A percentile compares a stretch with the other conserved stretches of the same genome.
phyloP scores from a whole-genome alignment of 805 yeast species.

The Komagataella kurtzmanii region DNA sequence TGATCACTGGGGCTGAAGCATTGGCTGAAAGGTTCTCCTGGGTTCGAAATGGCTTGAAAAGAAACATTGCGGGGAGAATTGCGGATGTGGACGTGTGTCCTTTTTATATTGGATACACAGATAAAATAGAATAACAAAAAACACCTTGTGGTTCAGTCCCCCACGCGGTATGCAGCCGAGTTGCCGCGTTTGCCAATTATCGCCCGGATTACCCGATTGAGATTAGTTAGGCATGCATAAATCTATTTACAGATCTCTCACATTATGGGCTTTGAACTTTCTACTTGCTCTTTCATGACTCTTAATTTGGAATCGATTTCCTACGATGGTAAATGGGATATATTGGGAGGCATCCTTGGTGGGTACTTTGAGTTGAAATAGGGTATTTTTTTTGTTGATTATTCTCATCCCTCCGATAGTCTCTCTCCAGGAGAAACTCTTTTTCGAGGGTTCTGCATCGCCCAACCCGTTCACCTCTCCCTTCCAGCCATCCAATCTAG shows the following conservation, averaged over 20 bases:
- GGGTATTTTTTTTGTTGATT: constrained; percentile 53
- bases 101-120: neutral
- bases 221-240: neutral
- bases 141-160: neutral
- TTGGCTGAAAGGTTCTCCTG: neutral
- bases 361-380: constrained; percentile 41
- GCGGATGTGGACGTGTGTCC: neutral
- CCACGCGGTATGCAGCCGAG: neutral
- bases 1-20: neutral
- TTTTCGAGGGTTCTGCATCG: constrained; percentile 1
- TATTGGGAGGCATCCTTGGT: constrained; percentile 18
- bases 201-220: neutral
- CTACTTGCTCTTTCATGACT: constrained; percentile 72
- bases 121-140: neutral
- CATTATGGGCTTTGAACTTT: constrained; percentile 73
- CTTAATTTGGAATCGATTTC: constrained; percentile 66
- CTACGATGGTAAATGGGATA: constrained; percentile 54
- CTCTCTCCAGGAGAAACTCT: constrained; percentile 9
- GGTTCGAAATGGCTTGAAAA: neutral
- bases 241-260: constrained; percentile 14
- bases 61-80: neutral
- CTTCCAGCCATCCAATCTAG: constrained; percentile 25
- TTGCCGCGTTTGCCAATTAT: neutral
- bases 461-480: constrained; percentile 7
- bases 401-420: constrained; percentile 50